Evolutionary conservation across 768 basidiomycete genomes (phyloP).

Genomic region (Boletus coccyginus): DNA sequence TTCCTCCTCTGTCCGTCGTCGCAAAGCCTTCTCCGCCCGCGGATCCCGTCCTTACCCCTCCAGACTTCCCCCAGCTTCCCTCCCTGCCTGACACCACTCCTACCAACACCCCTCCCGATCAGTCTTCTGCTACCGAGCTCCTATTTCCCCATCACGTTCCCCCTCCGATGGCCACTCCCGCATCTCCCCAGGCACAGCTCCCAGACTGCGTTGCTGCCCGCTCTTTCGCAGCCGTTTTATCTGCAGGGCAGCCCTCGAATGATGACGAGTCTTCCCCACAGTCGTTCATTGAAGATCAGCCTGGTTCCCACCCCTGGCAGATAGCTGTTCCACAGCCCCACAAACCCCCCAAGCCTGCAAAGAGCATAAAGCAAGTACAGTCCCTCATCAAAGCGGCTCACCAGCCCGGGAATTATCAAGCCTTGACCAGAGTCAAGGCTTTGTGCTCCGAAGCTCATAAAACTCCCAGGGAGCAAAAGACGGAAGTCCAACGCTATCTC

Average conservation of each 20-base stretch:
- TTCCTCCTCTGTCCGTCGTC: too few species aligned
- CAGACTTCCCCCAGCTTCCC: constrained; percentile 1
- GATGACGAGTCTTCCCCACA: constrained; percentile 27
- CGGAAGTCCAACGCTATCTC: constrained; percentile 41
- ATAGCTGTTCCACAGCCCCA: constrained; percentile 7
- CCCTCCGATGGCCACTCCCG: constrained; percentile 29
- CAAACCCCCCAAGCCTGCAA: constrained; percentile 28
- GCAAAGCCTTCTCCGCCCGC: too few species aligned
- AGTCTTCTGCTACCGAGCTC: constrained; percentile 9
- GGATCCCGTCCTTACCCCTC: neutral
- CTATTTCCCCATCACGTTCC: constrained; percentile 18
- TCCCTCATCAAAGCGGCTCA: constrained; percentile 43
- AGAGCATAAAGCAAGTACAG: constrained; percentile 40
- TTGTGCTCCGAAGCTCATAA: constrained; percentile 44
- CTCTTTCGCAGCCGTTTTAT: constrained; percentile 33
- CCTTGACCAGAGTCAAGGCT: constrained; percentile 41
- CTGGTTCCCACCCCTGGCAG: constrained; percentile 24
- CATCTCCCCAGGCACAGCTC: constrained; percentile 34
- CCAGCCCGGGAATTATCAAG: constrained; percentile 40
- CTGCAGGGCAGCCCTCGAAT: constrained; percentile 25
- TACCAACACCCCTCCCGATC: constrained; percentile 4
- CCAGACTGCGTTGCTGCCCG: constrained; percentile 35
- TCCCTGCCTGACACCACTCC: neutral
- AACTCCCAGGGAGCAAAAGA: constrained; percentile 44
- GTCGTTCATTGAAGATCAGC: constrained; percentile 22